These are phyloP conservation scores for Senecio squalidus DNA, from an alignment of 140 eudicot species.

Conservation along the genomic window DNA sequence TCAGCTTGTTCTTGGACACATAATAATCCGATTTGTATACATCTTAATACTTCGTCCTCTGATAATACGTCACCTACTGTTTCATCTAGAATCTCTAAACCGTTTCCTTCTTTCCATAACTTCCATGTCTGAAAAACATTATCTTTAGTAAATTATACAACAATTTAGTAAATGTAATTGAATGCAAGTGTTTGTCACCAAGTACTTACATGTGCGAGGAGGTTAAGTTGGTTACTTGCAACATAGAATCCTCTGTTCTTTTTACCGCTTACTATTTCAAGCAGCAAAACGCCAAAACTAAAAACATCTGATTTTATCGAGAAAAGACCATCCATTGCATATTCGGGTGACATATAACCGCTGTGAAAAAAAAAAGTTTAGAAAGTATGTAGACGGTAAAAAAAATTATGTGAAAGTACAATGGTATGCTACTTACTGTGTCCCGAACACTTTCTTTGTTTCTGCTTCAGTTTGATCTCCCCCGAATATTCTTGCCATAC, in stretches of 20 bases:
- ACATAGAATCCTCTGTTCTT: constrained; percentile 31
- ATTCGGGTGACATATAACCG: constrained; percentile 64
- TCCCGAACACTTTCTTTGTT: constrained; percentile 45
- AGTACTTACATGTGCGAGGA: constrained; percentile 44
- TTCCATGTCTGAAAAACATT: constrained; percentile 40
- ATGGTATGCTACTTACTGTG: constrained; percentile 31
- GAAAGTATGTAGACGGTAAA: not conserved
- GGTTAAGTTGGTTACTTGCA: constrained; percentile 21
- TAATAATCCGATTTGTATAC: constrained; percentile 38
- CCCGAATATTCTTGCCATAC: constrained; percentile 47
- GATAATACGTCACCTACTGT: not conserved
- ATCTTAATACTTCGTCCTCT: constrained; percentile 26
- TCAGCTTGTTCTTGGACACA: constrained; percentile 30
- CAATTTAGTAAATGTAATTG: not conserved
- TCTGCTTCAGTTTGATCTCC: constrained; percentile 32
- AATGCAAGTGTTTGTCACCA: not conserved
- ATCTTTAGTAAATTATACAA: not conserved
- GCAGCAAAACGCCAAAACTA: constrained; percentile 40
- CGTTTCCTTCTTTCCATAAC: constrained; percentile 38
- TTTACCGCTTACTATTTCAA: constrained; percentile 45
- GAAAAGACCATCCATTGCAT: constrained; percentile 43
- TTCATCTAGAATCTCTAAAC: constrained; percentile 32
- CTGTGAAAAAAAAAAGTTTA: constrained; percentile 16
- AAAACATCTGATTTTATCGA: constrained; percentile 54
- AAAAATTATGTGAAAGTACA: not conserved